Evolutionary conservation across 352 stramenopile species (phyloP).

Genomic region (Phytophthora melonis): DNA sequence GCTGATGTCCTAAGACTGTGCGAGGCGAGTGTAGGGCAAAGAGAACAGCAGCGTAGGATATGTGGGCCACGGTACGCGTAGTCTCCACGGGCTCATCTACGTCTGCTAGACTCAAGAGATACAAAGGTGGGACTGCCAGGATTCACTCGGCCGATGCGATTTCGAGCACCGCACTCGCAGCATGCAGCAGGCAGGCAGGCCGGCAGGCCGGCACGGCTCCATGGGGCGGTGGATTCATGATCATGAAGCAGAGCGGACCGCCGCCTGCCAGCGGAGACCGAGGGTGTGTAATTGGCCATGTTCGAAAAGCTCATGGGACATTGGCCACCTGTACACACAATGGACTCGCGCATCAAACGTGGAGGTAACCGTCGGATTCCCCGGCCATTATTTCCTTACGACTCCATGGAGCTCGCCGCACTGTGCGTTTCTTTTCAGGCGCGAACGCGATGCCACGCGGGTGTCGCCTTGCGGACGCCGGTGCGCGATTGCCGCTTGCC

Average conservation of each 20-base stretch:
- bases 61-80: conserved; percentile 15
- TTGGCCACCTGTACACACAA: too few species aligned
- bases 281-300: conserved; percentile 7
- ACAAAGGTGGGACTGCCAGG: conserved; percentile 33
- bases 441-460: not conserved
- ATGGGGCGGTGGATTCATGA: too few species aligned
- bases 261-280: not conserved
- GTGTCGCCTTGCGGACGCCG: not conserved
- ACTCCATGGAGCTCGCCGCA: not conserved
- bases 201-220: too few species aligned
- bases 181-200: too few species aligned
- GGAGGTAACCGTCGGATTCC: not conserved
- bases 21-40: not conserved
- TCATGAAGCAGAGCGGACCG: too few species aligned
- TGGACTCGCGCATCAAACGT: not conserved
- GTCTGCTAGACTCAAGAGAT: conserved; percentile 27
- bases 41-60: conserved; percentile 16
- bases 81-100: conserved; percentile 15
- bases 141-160: conserved; percentile 27
- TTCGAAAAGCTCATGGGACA: not conserved
- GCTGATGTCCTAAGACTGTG: conserved; percentile 20
- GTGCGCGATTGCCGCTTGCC: not conserved
- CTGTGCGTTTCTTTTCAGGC: not conserved
- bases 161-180: conserved; percentile 11
- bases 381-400: not conserved